Conservation (phyloP, 2,329 filamentous ascomycete species). For the Microcera coccophila region DNA sequence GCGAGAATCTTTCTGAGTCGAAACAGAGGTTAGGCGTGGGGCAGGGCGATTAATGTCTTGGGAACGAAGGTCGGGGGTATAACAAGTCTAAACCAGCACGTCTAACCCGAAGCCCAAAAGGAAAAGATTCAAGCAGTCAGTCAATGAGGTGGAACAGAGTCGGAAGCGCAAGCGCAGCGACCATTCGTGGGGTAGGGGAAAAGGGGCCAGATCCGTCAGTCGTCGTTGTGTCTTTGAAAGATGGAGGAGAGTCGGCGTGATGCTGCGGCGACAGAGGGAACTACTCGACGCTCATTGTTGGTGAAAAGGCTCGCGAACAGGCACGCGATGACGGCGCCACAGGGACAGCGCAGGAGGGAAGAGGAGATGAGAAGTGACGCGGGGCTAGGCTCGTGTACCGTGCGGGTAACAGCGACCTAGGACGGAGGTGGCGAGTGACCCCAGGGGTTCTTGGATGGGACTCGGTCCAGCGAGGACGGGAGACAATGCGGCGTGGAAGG, state of each 20-base stretch:
- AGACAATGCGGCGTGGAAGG: constrained; percentile 6
- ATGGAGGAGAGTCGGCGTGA: constrained; percentile 9
- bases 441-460: constrained; percentile 7
- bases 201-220: background rate
- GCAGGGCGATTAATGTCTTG: constrained; percentile 25
- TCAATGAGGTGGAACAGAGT: constrained; percentile 16
- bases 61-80: constrained; percentile 16
- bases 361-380: no score
- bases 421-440: constrained; percentile 20
- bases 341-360: constrained; percentile 4
- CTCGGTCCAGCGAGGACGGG: constrained; percentile 6
- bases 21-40: constrained; percentile 17
- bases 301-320: constrained; percentile 26
- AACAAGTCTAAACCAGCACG: constrained; percentile 37
- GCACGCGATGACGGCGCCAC: constrained; percentile 24
- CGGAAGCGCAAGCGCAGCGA: constrained; percentile 17
- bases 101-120: constrained; percentile 37
- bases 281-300: constrained; percentile 34
- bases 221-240: background rate
- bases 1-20: constrained; percentile 19
- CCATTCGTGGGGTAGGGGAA: constrained; percentile 24
- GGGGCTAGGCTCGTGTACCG: constrained; percentile 20
- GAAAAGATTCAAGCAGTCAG: constrained; percentile 22
- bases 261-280: constrained; percentile 22
- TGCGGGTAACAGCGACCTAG: constrained; percentile 13